phyloP scores from a whole-genome alignment of 1,284 basidiomycete genomes.

The Apiotrichum akiyoshidainum region DNA sequence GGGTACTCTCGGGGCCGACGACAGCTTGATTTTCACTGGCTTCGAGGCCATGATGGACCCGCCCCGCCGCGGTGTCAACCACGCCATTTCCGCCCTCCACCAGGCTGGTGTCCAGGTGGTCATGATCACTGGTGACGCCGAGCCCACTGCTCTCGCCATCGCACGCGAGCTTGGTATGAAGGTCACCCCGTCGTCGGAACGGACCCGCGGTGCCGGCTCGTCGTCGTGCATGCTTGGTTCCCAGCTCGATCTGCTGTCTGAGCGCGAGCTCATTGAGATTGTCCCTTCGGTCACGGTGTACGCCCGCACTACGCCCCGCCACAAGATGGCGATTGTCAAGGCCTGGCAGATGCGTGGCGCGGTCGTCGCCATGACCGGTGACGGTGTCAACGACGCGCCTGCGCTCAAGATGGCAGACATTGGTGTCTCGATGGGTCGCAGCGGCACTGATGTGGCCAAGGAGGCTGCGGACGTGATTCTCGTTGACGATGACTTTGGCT shows the following conservation, averaged over 20 bases:
- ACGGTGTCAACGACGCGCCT: conserved; percentile 96
- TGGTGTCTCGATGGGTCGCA: conserved; percentile 94
- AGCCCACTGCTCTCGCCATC: conserved; percentile 85
- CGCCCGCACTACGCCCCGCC: conserved; percentile 88
- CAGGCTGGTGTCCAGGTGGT: conserved; percentile 87
- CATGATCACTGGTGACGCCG: conserved; percentile 97
- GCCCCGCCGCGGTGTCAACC: conserved; percentile 85
- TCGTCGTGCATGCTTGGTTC: conserved; percentile 70
- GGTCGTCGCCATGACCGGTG: conserved; percentile 96
- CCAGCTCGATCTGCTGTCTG: conserved; percentile 78
- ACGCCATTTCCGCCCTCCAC: conserved; percentile 76
- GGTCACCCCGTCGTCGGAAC: conserved; percentile 27
- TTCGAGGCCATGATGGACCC: conserved; percentile 96
- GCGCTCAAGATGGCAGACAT: conserved; percentile 98
- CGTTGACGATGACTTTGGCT: conserved; percentile 95
- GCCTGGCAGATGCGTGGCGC: conserved; percentile 84
- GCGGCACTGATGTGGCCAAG: conserved; percentile 96
- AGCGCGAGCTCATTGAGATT: conserved; percentile 73
- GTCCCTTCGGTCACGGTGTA: conserved; percentile 83
- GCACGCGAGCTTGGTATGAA: conserved; percentile 81
- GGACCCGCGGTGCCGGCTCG: conserved; percentile 5
- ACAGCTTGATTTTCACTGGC: conserved; percentile 78
- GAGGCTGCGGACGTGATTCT: conserved; percentile 96
- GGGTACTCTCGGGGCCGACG: conserved; percentile 42
- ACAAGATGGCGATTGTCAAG: conserved; percentile 95